Conservation (phyloP, 805 yeast genomes). For the Lipomyces orientalis region DNA sequence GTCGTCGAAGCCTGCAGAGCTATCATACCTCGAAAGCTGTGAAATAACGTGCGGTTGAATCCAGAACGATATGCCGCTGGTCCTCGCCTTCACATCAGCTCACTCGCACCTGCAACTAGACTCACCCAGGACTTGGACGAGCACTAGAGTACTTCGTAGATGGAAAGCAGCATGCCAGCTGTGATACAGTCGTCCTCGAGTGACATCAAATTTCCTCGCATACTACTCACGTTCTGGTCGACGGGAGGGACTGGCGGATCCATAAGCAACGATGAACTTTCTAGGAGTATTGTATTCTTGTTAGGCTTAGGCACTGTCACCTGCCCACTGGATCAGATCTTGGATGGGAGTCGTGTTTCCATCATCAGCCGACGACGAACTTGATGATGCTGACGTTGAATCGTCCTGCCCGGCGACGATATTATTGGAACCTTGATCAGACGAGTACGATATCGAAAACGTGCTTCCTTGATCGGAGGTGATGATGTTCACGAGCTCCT, state of each 20-base stretch:
- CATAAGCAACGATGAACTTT: background rate
- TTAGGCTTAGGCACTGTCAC: slow-evolving; percentile 4
- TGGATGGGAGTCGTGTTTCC: background rate
- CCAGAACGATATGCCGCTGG: slow-evolving; percentile 16
- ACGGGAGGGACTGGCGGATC: background rate
- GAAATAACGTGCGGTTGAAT: slow-evolving; percentile 1
- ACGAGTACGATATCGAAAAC: background rate
- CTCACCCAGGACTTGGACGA: slow-evolving; percentile 3
- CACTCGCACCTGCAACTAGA: slow-evolving; percentile 3
- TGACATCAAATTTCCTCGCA: slow-evolving; percentile 16
- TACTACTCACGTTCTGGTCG: background rate
- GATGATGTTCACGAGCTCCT: slow-evolving; percentile 5
- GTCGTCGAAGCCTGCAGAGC: background rate
- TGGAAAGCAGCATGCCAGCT: slow-evolving; percentile 13
- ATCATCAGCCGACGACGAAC: background rate
- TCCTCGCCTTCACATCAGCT: slow-evolving; percentile 12
- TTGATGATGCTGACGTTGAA: background rate
- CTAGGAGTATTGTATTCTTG: background rate
- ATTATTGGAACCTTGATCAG: background rate
- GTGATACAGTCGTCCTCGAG: slow-evolving; percentile 13
- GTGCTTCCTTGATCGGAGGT: background rate
- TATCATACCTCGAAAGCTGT: slow-evolving; percentile 9
- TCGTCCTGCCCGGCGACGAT: background rate
- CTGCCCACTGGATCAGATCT: background rate
- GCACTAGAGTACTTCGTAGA: slow-evolving; percentile 16